phyloP scores from a whole-genome alignment of 805 yeast genomes.

The Gaillardinia entomophila region DNA sequence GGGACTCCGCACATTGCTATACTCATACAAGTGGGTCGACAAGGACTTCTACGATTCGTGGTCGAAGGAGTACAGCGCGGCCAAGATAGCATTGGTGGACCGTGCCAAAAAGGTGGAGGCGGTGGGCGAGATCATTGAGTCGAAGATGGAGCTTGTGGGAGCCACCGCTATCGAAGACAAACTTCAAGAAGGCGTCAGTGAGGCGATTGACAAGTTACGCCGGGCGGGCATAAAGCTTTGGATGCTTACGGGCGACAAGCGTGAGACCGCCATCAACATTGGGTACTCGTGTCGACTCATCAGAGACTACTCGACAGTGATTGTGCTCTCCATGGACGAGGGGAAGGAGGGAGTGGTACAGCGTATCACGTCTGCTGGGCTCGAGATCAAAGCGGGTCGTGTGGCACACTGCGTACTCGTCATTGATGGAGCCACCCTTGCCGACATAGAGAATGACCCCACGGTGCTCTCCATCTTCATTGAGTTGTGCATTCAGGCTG shows the following conservation, averaged over 20 bases:
- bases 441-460: constrained; percentile 66
- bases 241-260: constrained; percentile 98
- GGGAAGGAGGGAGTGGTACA: constrained; percentile 55
- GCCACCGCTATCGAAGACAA: constrained; percentile 98
- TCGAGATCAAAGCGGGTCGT: constrained; percentile 63
- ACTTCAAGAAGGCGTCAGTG: constrained; percentile 94
- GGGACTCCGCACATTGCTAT: constrained; percentile 85
- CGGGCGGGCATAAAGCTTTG: constrained; percentile 93
- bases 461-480: constrained; percentile 70
- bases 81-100: constrained; percentile 68
- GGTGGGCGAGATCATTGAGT: constrained; percentile 71
- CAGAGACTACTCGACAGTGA: constrained; percentile 86
- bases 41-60: constrained; percentile 56
- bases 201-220: constrained; percentile 83
- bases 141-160: constrained; percentile 65
- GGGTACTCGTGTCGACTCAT: constrained; percentile 92
- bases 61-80: constrained; percentile 62
- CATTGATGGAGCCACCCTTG: constrained; percentile 86
- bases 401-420: constrained; percentile 95
- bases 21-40: constrained; percentile 70
- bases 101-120: constrained; percentile 62
- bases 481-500: constrained; percentile 80
- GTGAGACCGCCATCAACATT: constrained; percentile 96
- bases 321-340: constrained; percentile 50
- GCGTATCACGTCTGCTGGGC: constrained; percentile 67